A percentile compares a stretch with the other conserved stretches of the same genome.
phyloP scores from a whole-genome alignment of 176 grass and related monocot species.

The Guadua angustifolia region DNA sequence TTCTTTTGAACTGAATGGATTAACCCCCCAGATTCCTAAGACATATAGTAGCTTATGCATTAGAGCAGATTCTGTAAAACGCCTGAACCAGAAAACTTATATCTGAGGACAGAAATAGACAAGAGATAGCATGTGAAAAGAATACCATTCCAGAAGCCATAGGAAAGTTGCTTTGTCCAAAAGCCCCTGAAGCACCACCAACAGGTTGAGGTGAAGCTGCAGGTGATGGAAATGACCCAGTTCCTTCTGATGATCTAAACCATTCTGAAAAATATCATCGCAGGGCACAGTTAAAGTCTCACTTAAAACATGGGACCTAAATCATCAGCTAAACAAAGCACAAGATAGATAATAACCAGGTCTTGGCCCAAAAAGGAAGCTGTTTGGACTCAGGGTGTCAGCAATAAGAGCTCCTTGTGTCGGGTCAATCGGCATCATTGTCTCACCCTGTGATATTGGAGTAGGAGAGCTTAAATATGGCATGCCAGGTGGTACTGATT shows the following conservation, averaged over 20 bases:
- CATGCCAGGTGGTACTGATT: constrained; percentile 70
- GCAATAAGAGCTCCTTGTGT: constrained; percentile 63
- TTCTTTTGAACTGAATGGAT: constrained; percentile 8
- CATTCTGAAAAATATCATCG: constrained; percentile 71
- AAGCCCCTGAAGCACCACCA: constrained; percentile 54
- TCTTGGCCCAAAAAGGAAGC: constrained; percentile 73
- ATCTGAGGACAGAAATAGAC: constrained; percentile 32
- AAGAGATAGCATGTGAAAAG: constrained; percentile 36
- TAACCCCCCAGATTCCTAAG: neutral
- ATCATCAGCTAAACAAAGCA: constrained; percentile 40
- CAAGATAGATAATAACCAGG: constrained; percentile 67
- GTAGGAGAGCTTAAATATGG: constrained; percentile 72
- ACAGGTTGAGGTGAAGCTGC: constrained; percentile 72
- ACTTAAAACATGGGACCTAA: neutral
- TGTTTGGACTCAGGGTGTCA: constrained; percentile 68
- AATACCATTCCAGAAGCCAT: constrained; percentile 70
- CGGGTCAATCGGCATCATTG: constrained; percentile 72
- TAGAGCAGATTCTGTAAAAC: constrained; percentile 7
- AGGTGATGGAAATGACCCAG: constrained; percentile 68
- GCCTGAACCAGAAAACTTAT: neutral
- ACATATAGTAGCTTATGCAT: constrained; percentile 7
- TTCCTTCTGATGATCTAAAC: constrained; percentile 70
- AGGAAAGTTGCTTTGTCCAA: constrained; percentile 70
- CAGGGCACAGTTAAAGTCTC: constrained; percentile 37
- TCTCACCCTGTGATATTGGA: constrained; percentile 74